Evolutionary conservation across 2,329 filamentous ascomycete genomes (phyloP).

Genomic region (Akanthomyces lecanii): DNA sequence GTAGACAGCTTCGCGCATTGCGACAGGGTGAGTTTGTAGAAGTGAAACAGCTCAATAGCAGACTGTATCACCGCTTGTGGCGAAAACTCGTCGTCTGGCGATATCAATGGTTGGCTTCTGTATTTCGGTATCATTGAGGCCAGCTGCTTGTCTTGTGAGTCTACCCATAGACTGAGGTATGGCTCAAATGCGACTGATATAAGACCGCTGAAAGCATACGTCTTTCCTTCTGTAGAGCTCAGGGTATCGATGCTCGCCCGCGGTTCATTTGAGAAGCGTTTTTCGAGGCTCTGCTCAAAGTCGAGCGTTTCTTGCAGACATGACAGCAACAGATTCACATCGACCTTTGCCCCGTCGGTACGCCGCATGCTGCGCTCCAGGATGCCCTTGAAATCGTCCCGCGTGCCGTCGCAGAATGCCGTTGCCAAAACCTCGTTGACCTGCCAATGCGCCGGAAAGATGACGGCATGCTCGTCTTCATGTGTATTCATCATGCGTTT

Average conservation of each 20-base stretch:
- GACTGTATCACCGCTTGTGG: slow-evolving; percentile 85
- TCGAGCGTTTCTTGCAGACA: slow-evolving; percentile 95
- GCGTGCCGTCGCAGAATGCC: slow-evolving; percentile 90
- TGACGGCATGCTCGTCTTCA: slow-evolving; percentile 82
- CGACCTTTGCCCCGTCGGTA: slow-evolving; percentile 71
- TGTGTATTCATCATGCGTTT: slow-evolving; percentile 92
- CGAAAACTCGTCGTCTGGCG: slow-evolving; percentile 87
- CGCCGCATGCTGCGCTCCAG: slow-evolving; percentile 81
- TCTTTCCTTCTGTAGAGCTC: slow-evolving; percentile 67
- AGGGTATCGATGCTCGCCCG: slow-evolving; percentile 87
- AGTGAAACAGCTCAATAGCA: slow-evolving; percentile 94
- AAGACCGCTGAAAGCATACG: slow-evolving; percentile 76
- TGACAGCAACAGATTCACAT: slow-evolving; percentile 82
- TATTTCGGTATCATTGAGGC: slow-evolving; percentile 83
- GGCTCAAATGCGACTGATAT: slow-evolving; percentile 97
- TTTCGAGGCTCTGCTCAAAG: slow-evolving; percentile 89
- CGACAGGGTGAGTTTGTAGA: slow-evolving; percentile 86
- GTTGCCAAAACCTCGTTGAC: slow-evolving; percentile 87
- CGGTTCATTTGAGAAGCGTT: slow-evolving; percentile 68
- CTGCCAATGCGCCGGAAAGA: slow-evolving; percentile 85
- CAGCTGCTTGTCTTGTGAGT: slow-evolving; percentile 88
- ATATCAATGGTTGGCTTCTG: slow-evolving; percentile 72
- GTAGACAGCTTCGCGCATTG: slow-evolving; percentile 97
- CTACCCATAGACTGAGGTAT: slow-evolving; percentile 94
- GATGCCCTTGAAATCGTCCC: slow-evolving; percentile 93